A percentile compares a stretch with the other conserved stretches of the same genome.
phyloP scores from a whole-genome alignment of 495 filamentous ascomycete genomes.

The Elasticomyces elasticus region DNA sequence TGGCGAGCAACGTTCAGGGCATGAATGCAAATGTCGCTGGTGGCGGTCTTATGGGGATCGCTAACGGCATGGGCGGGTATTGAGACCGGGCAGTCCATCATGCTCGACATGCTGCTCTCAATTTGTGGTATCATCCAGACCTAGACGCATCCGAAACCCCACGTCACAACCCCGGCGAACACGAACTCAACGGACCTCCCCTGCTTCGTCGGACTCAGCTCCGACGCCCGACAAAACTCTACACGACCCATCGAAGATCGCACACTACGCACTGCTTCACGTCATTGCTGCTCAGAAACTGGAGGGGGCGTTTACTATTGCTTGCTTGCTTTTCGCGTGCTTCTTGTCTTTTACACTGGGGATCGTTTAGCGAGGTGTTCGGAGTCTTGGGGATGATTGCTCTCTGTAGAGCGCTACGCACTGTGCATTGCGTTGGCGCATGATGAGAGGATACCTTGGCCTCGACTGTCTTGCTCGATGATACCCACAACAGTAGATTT shows the following conservation, averaged over 20 bases:
- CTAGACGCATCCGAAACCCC: not conserved
- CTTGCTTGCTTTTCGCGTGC: too few species aligned
- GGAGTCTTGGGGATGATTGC: slow-evolving; percentile 10
- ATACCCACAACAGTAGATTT: slow-evolving; percentile 5
- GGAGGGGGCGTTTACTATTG: too few species aligned
- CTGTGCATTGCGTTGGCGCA: not conserved
- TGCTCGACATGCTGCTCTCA: not conserved
- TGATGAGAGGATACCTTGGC: not conserved
- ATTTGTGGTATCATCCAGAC: not conserved
- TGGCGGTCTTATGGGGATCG: slow-evolving; percentile 31
- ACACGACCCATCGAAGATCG: not conserved
- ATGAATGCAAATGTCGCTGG: slow-evolving; percentile 34
- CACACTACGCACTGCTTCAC: not conserved
- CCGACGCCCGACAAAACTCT: not conserved
- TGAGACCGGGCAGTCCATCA: not conserved
- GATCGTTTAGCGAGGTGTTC: slow-evolving; percentile 16
- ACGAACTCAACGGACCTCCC: not conserved
- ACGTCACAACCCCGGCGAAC: not conserved
- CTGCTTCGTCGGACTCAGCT: not conserved
- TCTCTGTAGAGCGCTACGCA: not conserved
- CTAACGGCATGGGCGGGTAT: slow-evolving; percentile 26
- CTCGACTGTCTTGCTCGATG: not conserved
- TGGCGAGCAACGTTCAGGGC: slow-evolving; percentile 23
- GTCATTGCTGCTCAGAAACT: not conserved
- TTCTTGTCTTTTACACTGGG: not conserved